These are phyloP conservation scores for Oryza coarctata DNA, from an alignment of 176 grass and related monocot species.

Conservation along the genomic window DNA sequence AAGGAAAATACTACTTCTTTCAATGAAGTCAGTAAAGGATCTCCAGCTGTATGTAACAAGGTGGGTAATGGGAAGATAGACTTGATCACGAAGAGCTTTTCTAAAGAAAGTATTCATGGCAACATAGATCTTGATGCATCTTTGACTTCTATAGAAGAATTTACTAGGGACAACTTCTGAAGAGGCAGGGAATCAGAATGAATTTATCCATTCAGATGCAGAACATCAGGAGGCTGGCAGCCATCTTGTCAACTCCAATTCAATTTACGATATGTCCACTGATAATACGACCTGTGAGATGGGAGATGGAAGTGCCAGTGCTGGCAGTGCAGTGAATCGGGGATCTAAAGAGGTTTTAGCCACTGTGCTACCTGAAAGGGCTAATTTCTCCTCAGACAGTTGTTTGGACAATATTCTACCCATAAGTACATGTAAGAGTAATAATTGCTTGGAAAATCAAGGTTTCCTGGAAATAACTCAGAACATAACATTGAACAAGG, in stretches of 20 bases:
- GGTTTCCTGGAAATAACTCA: neutral
- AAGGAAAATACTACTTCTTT: neutral
- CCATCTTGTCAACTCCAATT: slow-evolving; percentile 13
- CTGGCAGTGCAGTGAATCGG: neutral
- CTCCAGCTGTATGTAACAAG: neutral
- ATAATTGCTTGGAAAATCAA: slow-evolving; percentile 8
- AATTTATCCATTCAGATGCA: slow-evolving; percentile 16
- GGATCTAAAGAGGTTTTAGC: neutral
- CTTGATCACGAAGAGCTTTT: slow-evolving; percentile 2
- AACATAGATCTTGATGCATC: neutral
- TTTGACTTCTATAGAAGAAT: neutral
- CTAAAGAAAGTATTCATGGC: neutral
- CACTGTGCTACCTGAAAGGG: neutral
- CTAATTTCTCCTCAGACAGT: neutral
- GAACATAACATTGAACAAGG: slow-evolving; percentile 2
- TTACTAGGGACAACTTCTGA: neutral
- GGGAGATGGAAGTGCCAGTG: slow-evolving; percentile 18
- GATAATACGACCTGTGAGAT: neutral
- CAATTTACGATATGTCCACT: neutral
- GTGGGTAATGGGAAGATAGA: neutral
- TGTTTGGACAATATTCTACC: neutral
- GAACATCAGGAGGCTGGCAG: neutral
- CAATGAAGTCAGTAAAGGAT: neutral
- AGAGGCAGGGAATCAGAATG: slow-evolving; percentile 29
- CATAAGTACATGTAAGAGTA: slow-evolving; percentile 1